Conservation (phyloP, 495 filamentous ascomycete species). For the Daldinia bambusicola region DNA sequence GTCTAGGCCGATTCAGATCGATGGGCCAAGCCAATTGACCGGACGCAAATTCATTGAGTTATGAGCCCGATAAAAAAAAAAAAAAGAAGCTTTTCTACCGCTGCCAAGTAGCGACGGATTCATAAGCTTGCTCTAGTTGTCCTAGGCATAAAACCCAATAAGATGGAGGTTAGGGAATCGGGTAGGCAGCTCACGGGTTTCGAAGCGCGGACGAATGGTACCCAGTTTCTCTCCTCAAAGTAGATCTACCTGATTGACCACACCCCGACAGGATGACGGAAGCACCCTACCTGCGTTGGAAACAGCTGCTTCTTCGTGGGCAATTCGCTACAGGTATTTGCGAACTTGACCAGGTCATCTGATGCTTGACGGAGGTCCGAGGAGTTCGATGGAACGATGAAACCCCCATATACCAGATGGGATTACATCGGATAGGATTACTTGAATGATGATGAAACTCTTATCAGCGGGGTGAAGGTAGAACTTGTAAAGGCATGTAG, state of each 20-base stretch:
- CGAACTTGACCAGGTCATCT: constrained; percentile 17
- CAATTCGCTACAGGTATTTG: constrained; percentile 26
- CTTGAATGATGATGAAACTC: constrained; percentile 15
- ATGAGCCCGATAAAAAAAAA: not conserved
- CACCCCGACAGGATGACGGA: constrained; percentile 16
- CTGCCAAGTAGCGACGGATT: constrained; percentile 3
- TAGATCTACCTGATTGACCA: constrained; percentile 14
- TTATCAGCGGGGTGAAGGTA: constrained; percentile 9
- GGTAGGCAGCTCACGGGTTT: constrained; percentile 15
- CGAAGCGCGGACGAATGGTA: constrained; percentile 9
- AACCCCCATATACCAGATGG: constrained; percentile 23
- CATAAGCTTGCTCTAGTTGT: not conserved
- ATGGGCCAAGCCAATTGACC: constrained; percentile 3
- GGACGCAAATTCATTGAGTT: not conserved
- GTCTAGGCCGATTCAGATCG: constrained; percentile 23
- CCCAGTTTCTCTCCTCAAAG: not conserved
- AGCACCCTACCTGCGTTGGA: constrained; percentile 10
- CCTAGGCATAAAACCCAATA: not conserved
- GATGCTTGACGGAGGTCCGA: constrained; percentile 39
- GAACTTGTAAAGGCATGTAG: constrained; percentile 14
- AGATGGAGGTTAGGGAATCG: not conserved
- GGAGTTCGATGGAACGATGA: constrained; percentile 26
- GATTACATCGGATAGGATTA: constrained; percentile 13
- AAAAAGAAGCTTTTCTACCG: not conserved
- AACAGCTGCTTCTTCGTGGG: constrained; percentile 14